These are phyloP conservation scores for Epichloe gansuensis DNA, from an alignment of 2,329 filamentous ascomycete species.

Conservation along the genomic window DNA sequence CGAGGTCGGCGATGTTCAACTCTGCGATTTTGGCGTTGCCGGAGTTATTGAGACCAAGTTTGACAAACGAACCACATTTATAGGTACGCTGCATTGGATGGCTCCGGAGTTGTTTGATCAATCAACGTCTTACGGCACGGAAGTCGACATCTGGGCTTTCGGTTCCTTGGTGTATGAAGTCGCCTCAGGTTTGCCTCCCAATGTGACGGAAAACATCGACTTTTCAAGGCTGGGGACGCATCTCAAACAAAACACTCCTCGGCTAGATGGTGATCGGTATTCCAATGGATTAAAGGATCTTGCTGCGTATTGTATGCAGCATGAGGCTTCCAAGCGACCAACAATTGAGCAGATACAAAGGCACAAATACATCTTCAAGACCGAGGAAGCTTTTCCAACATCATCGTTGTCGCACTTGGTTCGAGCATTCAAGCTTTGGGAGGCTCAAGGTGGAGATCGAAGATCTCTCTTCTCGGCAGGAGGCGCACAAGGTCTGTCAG, in stretches of 20 bases:
- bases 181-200: conserved; percentile 64
- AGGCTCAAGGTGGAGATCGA: conserved; percentile 58
- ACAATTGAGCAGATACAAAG: conserved; percentile 56
- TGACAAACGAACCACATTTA: conserved; percentile 68
- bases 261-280: conserved; percentile 59
- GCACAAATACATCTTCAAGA: conserved; percentile 57
- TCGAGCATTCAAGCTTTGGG: conserved; percentile 63
- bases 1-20: conserved; percentile 63
- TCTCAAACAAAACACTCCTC: conserved; percentile 50
- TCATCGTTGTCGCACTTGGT: conserved; percentile 53
- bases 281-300: conserved; percentile 57
- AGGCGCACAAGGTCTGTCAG: conserved; percentile 42
- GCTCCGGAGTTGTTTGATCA: conserved; percentile 64
- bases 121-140: conserved; percentile 53
- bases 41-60: conserved; percentile 64
- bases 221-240: conserved; percentile 41
- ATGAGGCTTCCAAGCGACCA: conserved; percentile 56
- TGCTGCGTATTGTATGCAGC: conserved; percentile 60
- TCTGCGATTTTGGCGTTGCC: conserved; percentile 78
- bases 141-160: conserved; percentile 77
- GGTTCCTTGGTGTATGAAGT: conserved; percentile 74
- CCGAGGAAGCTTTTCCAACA: conserved; percentile 50
- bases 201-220: conserved; percentile 41
- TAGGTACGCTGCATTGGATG: conserved; percentile 81
- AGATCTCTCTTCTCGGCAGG: conserved; percentile 50